Base-by-base conservation (phyloP, 495 filamentous ascomycete genomes). In the Pseudomonodictys pantanalensis region DNA sequence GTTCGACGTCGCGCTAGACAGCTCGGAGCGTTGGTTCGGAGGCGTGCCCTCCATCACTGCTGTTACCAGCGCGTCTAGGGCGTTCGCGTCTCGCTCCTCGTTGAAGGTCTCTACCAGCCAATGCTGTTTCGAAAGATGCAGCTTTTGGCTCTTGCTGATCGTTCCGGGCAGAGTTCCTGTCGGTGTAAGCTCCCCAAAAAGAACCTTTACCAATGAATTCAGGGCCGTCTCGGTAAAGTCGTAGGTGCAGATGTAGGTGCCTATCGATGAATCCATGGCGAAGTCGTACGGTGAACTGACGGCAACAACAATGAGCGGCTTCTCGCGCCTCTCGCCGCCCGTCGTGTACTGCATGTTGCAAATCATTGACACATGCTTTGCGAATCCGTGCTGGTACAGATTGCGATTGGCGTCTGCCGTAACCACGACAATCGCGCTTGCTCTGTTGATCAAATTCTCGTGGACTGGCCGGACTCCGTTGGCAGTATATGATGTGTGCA, bases 231-330 rank as follows among this genome's bases (percentile, higher is more conserved):
- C 91, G 3, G 91, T 96, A 68, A 93, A 95, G 75, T 96, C 91
- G 67, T 92, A 96, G 0, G 91, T 96, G 73, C 91, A 96, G 45
- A 96, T 79, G 68, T 95, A 96, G 3, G 91, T 95, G 8, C 86
- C 87, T 26, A 96, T 89, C 2, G 84, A 80, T 50, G 85, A 82
- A 59, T 96, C 91, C 84, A 89, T 91, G n/a, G 89, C 91, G 71
- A 96, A 96, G 71, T 96, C 91, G 71, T 95, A 96, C 0, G 91
- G 91, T 7, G 90, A 95, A 72, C 89, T 95, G 51, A 91, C 89
- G 2, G 90, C 84, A n/a, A 95, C 85, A 28, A 95, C 91, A 38
- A 95, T 79, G 28, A 96, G 73, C 5, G 84, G 84, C 66, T 83
- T 86, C 64, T 83, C 82, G 6, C 73, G 69, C 54, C 77, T 79